Evolutionary conservation across 192 early-diverging fungal species (phyloP), one percentile per base, ranked within the genome.

Genomic region (Gryganskiella cystojenkinii): DNA sequence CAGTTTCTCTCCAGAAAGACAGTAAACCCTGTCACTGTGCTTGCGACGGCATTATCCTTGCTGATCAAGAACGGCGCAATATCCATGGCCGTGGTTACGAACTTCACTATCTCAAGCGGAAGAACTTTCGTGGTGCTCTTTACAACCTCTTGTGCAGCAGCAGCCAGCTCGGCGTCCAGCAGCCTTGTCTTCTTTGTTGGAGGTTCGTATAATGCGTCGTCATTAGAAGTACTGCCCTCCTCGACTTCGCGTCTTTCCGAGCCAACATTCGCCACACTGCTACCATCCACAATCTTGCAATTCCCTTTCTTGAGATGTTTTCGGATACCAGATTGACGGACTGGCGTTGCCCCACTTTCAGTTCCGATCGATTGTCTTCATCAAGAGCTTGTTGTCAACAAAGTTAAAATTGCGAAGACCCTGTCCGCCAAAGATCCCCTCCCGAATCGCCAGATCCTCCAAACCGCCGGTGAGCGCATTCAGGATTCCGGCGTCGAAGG

Each of bases 151-250:
- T 28, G 51, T 53, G n/a, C 27, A 24, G 27, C 51, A 53, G 51
- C 27, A 53, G 51, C 51, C n/a, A 53, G 51, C 24, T 53, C 51
- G 11, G 27, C 11, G 3, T 53, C 51, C 51, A 24, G 51, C 51
- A 53, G 51, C 51, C 20, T 53, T 53, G 51, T 53, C 51, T 53
- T 6, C 51, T 53, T 53, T 53, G 51, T 53, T 53, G n/a, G 51
- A 22, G n/a, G 51, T 28, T 28, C 27, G 11, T 25, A 25, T 10
- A 53, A 6, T 28, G 11, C 51, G 4, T 22, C 51, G n/a, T n/a
- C n/a, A n/a, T n/a, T n/a, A n/a, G n/a, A n/a, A n/a, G n/a, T n/a
- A n/a, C n/a, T n/a, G n/a, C n/a, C n/a, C n/a, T n/a, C n/a, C n/a
- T n/a, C n/a, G n/a, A n/a, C n/a, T n/a, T n/a, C n/a, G n/a, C n/a